Base-by-base conservation (phyloP, 2,329 filamentous ascomycete genomes). In the Pezicula carpinea region DNA sequence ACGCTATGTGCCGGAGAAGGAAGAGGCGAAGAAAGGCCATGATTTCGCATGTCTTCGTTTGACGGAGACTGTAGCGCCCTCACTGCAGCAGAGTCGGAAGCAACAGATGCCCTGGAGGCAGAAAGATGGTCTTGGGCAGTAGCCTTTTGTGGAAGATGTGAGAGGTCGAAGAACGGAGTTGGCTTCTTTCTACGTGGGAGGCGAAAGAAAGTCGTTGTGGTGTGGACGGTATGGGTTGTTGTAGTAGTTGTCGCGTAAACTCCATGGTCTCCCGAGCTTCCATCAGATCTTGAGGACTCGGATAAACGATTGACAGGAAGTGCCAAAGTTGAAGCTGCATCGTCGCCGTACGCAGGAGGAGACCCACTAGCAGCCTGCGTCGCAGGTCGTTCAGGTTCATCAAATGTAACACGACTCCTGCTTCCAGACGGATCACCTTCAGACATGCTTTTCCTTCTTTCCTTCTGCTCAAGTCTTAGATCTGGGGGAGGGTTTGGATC, bases 271-370 rank as follows among this genome's bases (percentile, higher is more conserved):
- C 76, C 81, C 14, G 84, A 87, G 67, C 88, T 95, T 38, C 80
- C 87, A 65, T 96, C 91, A 22, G 92, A 96, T 55, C 87, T 80
- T 2, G 90, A 96, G 2, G 92, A 96, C 60, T 96, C 92, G 5
- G 88, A 93, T 22, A 86, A 69, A 34, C 88, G 75, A 53, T 79
- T 77, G 23, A 80, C 70, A 10, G 83, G 80, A 17, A 86, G 73
- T 6, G 82, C 80, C 49, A 89, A 69, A 3, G 80, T 74, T 13
- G 81, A 79, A 48, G 74, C 74, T 21, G 73, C 71, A 52, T 85
- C 81, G 52, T 84, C 80, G 39, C 76, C 74, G 48, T 83, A 83
- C 22, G 79, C 74, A 46, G 80, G 74, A 55, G 80, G 77, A 53
- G 61, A 65, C 56, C 60, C 61, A 55, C 59, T 62, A 22, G 71